Evolutionary conservation across 345 rosid genomes (phyloP).

Genomic region (Rhizophora apiculata): DNA sequence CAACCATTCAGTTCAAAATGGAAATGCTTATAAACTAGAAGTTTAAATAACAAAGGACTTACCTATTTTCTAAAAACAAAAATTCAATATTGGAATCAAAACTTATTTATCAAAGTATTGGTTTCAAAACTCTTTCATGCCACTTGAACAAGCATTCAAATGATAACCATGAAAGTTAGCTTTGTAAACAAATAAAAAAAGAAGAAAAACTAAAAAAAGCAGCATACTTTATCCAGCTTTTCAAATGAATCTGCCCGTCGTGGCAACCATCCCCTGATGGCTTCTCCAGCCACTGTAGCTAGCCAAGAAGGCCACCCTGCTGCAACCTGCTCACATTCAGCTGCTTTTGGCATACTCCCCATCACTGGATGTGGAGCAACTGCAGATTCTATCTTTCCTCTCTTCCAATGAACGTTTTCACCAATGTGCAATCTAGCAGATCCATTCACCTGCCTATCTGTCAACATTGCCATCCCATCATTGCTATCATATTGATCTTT

Average conservation of each 20-base stretch:
- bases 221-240: constrained; percentile 86
- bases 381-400: constrained; percentile 53
- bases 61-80: too few species aligned
- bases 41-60: too few species aligned
- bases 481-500: constrained; percentile 56
- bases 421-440: constrained; percentile 44
- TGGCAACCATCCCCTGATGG: constrained; percentile 93
- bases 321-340: constrained; percentile 87
- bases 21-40: too few species aligned
- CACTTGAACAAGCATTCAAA: too few species aligned
- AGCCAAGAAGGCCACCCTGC: constrained; percentile 99
- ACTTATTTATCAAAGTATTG: too few species aligned
- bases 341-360: constrained; percentile 64
- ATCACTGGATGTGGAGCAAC: constrained; percentile 52
- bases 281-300: constrained; percentile 95
- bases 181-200: too few species aligned
- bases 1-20: too few species aligned
- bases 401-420: constrained; percentile 61
- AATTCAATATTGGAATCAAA: too few species aligned
- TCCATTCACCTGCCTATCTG: constrained; percentile 68
- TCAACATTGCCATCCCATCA: constrained; percentile 52
- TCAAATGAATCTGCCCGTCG: constrained; percentile 97
- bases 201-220: constrained; percentile 6
- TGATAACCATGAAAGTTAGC: too few species aligned
- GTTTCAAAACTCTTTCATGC: too few species aligned